A percentile compares a stretch with the other conserved stretches of the same genome.
These are phyloP conservation scores for Clarireedia paspali DNA, from an alignment of 2,329 filamentous ascomycete species.

Conservation along the genomic window DNA sequence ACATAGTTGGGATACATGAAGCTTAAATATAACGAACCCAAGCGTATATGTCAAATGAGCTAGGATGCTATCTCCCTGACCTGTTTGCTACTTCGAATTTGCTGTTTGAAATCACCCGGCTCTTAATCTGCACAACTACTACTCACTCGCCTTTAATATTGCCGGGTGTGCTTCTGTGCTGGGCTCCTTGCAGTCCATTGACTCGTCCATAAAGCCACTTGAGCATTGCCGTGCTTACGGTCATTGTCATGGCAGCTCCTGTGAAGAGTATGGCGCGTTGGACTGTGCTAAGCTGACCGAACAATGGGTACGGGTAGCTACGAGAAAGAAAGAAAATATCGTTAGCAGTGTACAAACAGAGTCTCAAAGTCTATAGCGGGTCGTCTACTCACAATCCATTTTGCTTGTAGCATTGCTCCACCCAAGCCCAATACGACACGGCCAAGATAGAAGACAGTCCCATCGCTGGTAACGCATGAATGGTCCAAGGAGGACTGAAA, in stretches of 20 bases:
- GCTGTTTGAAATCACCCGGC: neutral
- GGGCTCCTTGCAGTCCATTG: conserved; percentile 47
- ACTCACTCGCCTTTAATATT: conserved; percentile 3
- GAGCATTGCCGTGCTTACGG: conserved; percentile 57
- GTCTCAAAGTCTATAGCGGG: no score
- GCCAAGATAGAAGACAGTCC: conserved; percentile 50
- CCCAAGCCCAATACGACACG: conserved; percentile 68
- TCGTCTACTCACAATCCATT: conserved; percentile 51
- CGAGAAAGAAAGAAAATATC: neutral
- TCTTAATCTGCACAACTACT: neutral
- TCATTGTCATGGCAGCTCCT: conserved; percentile 63
- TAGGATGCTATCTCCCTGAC: neutral
- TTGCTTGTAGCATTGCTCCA: conserved; percentile 60
- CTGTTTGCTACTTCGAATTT: neutral
- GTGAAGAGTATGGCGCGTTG: conserved; percentile 64
- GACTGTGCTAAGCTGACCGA: conserved; percentile 56
- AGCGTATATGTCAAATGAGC: no score
- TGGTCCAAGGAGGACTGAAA: conserved; percentile 65
- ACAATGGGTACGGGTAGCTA: conserved; percentile 83
- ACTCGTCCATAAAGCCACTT: conserved; percentile 62
- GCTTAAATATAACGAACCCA: no score
- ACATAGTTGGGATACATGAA: no score
- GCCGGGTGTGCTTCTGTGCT: conserved; percentile 22
- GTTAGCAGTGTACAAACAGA: conserved; percentile 6
- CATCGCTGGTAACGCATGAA: conserved; percentile 52